Base-by-base conservation (phyloP, 2,329 filamentous ascomycete genomes). In the Exophiala sideris region DNA sequence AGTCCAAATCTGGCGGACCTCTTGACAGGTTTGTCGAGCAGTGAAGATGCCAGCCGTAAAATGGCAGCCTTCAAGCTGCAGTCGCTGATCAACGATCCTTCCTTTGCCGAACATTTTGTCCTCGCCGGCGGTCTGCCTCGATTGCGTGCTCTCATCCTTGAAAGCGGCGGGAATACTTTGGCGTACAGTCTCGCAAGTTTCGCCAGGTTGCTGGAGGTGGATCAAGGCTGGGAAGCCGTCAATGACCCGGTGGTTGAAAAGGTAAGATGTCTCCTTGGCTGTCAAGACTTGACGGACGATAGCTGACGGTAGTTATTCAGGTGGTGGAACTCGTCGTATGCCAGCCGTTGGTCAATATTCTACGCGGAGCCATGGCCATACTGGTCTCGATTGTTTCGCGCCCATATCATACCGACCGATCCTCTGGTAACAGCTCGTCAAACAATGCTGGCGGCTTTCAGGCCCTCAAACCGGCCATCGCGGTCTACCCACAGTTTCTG, bases 31-130 rank as follows among this genome's bases (percentile, higher is more conserved):
- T 73, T 86, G 54, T 76, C 78, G 41, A 81, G 80, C 62, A 79
- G 83, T 52, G 82, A 96, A 73, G 94, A 99, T 78, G 91, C 89
- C 52, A 86, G 89, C 64, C 89, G 91, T 67, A 99, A 99, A 73
- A 96, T 97, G 89, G 94, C 94, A 57, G 94, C 95, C 57, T 99
- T 99, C 82, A 96, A 96, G 76, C 84, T 99, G 62, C 94, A 99
- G 73, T 87, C 83, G 60, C 91, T 89, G 59, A 96, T 99, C 72
- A 92, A 91, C 69, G 94, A 99, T 73, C 92, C 92, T 21, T 88
- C 91, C 47, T 97, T 97, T 71, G 94, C 94, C 66, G 94, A 97
- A 71, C 85, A 95, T 64, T 99, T 99, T 75, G 95, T 97, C 58
- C 85, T 87, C 48, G 88, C 91, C 46, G 91, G 91, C 53, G 94